Base-by-base conservation (phyloP, 352 stramenopile genomes). In the Globisporangium viniferum region DNA sequence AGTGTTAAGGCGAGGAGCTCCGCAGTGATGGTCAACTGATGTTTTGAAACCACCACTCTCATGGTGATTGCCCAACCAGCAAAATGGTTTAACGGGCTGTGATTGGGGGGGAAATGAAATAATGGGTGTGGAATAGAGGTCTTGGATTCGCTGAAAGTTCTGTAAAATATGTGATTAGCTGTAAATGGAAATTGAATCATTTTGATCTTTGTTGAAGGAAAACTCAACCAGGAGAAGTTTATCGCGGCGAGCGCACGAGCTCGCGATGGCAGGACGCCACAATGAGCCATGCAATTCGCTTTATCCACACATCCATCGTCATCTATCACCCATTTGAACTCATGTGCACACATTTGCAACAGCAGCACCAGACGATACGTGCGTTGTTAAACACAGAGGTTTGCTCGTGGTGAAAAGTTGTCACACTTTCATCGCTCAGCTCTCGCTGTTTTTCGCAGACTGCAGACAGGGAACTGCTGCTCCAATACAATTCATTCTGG, bases 11-110 rank as follows among this genome's bases (percentile, higher is more conserved):
- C 12, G 54, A 59, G 1, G 29, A 59, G 15, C 4, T 55, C n/a
- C 22, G 41, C 22, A 64, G 58, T 64, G 41, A 55, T 56, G 39
- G 12, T 41, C 39, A 36, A 55, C 39, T 64, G 59, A 63, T 29
- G 7, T 41, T 59, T 59, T 44, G 29, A 18, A 59, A 59, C 5
- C 54, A 41, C 54, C 44, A 24, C 44, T 24, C 18, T 24, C 41
- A 15, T 29, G 2, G 22, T 56, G n/a, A 56, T 56, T 56, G 49
- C n/a, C 55, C 31, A 46, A 27, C 35, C 29, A 61, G 14, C 5
- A 24, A 46, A 2, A 14, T 27, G 9, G 15, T 41, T 64, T 64
- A 36, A 56, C 59, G 10, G 5, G 0, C 1, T 44, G 18, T 41
- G 24, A 64, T 64, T 56, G 59, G 41, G 7, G 9, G 24, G 24